Evolutionary conservation across 306 rosid species (phyloP), one percentile per base, ranked within the genome.

Genomic region (Carpinus viminea): DNA sequence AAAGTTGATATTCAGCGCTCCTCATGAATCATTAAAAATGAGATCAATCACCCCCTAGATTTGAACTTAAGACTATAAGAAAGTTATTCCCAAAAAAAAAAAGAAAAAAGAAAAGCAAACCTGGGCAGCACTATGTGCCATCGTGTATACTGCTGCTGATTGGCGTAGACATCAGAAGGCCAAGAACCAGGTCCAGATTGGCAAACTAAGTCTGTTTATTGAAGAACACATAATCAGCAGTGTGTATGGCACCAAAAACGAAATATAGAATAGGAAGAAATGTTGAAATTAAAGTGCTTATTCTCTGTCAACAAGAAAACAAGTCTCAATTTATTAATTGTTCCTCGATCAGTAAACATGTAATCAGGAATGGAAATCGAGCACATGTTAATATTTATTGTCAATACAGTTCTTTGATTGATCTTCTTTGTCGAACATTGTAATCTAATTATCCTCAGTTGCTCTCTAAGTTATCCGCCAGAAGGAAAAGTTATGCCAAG

Each of bases 161-260:
- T 93, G 88, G 98, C 98, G 76, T 96, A 96, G 79, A 93, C 79
- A 71, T 78, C 20, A 57, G 97, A 91, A 81, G 99, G 93, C 99
- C 99, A 96, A 36, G 96, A 87, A 76, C 92, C 87, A 60, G 99
- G 99, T 83, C 99, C 99, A 77, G 99, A 96, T 82, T 93, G 99
- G 84, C 99, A 96, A 76, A 96, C 93, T 82, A 96, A 86, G 87
- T 96, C 99, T 96, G 93, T 71, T 73, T 76, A 74, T 77, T 64
- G 62, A 57, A 68, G 72, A 74, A 38, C 55, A 48, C 70, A 75
- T 70, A 16, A 59, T 66, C 52, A 84, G 82, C 77, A 55, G 82
- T 79, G 54, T 38, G 15, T 73, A 56, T 12, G 81, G 43, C 45
- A 54, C 76, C 59, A 20, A 50, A 20, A 50, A 17, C 50, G 31